Base-by-base conservation (phyloP, 768 basidiomycete genomes). In the Tulasnella sp. region DNA sequence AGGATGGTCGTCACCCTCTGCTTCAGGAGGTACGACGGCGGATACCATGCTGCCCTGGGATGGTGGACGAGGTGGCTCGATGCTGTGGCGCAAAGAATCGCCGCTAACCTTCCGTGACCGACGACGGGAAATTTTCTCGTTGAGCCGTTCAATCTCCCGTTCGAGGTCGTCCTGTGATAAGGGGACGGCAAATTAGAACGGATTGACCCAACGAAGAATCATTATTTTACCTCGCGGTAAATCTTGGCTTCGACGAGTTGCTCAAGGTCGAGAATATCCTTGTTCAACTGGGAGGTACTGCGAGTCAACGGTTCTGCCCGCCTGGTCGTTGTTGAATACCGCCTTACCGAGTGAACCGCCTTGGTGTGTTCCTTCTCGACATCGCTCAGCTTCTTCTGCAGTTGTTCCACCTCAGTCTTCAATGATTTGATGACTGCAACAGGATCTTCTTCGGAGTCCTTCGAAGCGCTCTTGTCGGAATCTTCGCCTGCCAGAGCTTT, bases 241-340 rank as follows among this genome's bases (percentile, higher is more conserved):
- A 96, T 95, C 93, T 97, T 98, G 74, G 93, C 88, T 82, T 99
- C 97, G n/a, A 98, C 90, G 54, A 99, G 86, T 49, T 91, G 88
- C 83, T 99, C 97, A 25, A 98, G 87, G 81, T 98, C 96, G 74
- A 91, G 89, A 71, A 99, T 92, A 84, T 98, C 95, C 80, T 94
- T 93, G 83, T 93, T 91, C 77, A 96, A 87, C 93, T 96, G 79
- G n/a, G n/a, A 29, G 7, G 34, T 67, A 14, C 38, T 34, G 37
- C 39, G 54, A 64, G n/a, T 34, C 29, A 29, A 38, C n/a, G 49
- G 22, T 76, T 38, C 25, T 74, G 3, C 14, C 84, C 89, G 58
- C 82, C 38, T 3, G 34, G 19, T 73, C 22, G 38, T 25, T 19
- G 75, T 6, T 36, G 45, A 77, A 31, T 19, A 67, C 17, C 19